Base-by-base conservation (phyloP, 2,329 filamentous ascomycete genomes). In the Penicillium verrucosum region DNA sequence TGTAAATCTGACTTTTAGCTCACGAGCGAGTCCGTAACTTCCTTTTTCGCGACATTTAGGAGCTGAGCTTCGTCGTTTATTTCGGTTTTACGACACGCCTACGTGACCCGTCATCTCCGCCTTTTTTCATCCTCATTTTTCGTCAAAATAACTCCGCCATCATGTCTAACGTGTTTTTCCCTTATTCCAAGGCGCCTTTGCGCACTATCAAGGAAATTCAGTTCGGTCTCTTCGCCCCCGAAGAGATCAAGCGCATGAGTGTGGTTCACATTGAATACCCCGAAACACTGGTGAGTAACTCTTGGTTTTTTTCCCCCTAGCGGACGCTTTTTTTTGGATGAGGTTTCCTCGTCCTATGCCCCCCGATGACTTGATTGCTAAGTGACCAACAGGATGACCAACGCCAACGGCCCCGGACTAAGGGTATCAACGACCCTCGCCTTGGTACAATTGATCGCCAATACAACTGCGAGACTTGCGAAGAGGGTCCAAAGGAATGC, bases 221-320 rank as follows among this genome's bases (percentile, higher is more conserved):
- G 82, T 99, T 99, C 74, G 94, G 94, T 73, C 85, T 99, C 73
- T 85, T 99, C 77, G 96, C 94, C 36, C 94, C 94, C 27, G 94
- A 99, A 75, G 95, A 99, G 81, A 96, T 97, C 78, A 97, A 99
- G 82, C 92, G 89, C 70, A 95, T 97, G 91, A 97, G 92, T 78
- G 93, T 97, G 62, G 89, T 88, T 67, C 90, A 96, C 75, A 93
- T 99, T 74, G 85, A 94, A 75, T 97, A 97, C 73, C 92, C 94
- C n/a, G 94, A 99, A 81, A 97, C 94, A 29, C 97, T 99, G 94
- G 82, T 82, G 70, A 60, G 78, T 70, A 25, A 36, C 30, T 25
- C 8, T 25, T n/a, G 6, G 10, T 12, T 29, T 16, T 16, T 34
- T 29, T 23, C 11, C 30, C 11, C 25, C 14, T 6, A 6, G 30